phyloP scores from a whole-genome alignment of 306 rosid genomes.

The Oemleria cerasiformis region DNA sequence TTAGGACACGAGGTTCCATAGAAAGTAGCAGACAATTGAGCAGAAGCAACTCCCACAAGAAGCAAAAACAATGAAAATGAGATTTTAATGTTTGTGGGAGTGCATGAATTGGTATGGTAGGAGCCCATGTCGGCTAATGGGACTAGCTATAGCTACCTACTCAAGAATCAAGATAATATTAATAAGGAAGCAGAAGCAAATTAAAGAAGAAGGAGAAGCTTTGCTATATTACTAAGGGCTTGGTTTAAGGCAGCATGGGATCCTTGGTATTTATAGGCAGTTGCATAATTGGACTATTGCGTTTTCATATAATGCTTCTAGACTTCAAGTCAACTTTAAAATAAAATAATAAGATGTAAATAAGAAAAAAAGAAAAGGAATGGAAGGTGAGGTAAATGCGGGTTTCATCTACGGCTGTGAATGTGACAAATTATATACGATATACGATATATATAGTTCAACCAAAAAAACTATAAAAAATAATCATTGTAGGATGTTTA shows the following conservation, averaged over 20 bases:
- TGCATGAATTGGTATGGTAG: neutral
- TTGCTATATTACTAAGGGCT: neutral
- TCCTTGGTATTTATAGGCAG: neutral
- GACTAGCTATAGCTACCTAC: no score
- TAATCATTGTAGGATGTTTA: no score
- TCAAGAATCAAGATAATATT: no score
- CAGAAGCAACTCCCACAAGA: constrained; percentile 31
- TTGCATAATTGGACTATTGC: neutral
- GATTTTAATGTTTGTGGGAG: neutral
- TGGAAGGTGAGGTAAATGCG: neutral
- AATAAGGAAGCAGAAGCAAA: neutral
- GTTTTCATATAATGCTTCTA: neutral
- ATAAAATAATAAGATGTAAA: neutral
- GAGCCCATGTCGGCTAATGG: constrained; percentile 4
- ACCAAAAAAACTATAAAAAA: no score
- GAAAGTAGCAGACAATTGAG: constrained; percentile 52
- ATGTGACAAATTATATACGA: no score
- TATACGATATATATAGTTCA: no score
- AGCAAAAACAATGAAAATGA: constrained; percentile 4
- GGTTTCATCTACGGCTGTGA: neutral
- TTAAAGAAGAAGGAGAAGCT: neutral
- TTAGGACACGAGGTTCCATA: constrained; percentile 49
- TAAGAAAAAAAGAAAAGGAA: neutral
- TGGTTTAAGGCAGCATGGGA: neutral
- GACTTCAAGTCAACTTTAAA: neutral